Percentiles rank a stretch among this genome's conserved stretches.
Conservation (phyloP, 179 eudicot genomes). For the Beta corolliflora region DNA sequence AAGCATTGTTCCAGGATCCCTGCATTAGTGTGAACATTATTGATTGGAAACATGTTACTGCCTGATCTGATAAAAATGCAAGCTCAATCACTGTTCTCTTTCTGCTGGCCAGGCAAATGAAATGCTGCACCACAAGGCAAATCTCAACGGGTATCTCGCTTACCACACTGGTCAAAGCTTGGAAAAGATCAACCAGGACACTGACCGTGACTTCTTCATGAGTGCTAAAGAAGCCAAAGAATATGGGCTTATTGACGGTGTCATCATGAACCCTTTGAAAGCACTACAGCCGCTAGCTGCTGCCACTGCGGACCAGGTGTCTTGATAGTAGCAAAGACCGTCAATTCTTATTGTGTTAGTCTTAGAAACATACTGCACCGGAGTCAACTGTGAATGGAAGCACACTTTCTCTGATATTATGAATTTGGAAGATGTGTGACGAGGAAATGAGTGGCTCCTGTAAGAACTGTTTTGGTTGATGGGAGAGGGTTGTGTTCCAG, state of each 20-base stretch:
- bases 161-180: slow-evolving; percentile 92
- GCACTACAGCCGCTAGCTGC: slow-evolving; percentile 77
- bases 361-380: slow-evolving; percentile 19
- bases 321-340: slow-evolving; percentile 12
- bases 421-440: background rate
- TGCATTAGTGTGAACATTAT: background rate
- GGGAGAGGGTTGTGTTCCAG: slow-evolving; percentile 15
- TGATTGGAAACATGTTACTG: background rate
- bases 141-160: slow-evolving; percentile 77
- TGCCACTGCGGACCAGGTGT: slow-evolving; percentile 33
- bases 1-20: background rate
- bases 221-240: slow-evolving; percentile 94
- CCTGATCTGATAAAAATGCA: background rate
- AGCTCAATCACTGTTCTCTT: background rate
- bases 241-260: slow-evolving; percentile 88
- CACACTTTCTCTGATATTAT: background rate
- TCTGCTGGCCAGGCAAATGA: slow-evolving; percentile 63
- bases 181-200: slow-evolving; percentile 73
- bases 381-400: slow-evolving; percentile 7
- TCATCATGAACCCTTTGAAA: slow-evolving; percentile 89
- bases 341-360: slow-evolving; percentile 13
- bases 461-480: slow-evolving; percentile 5
- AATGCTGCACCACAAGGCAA: slow-evolving; percentile 95
- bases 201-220: slow-evolving; percentile 90
- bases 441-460: slow-evolving; percentile 4